Percentiles rank a stretch among this genome's conserved stretches.
These are phyloP conservation scores for Linanthus parryae DNA, from an alignment of 148 eudicot genomes.

Conservation along the genomic window DNA sequence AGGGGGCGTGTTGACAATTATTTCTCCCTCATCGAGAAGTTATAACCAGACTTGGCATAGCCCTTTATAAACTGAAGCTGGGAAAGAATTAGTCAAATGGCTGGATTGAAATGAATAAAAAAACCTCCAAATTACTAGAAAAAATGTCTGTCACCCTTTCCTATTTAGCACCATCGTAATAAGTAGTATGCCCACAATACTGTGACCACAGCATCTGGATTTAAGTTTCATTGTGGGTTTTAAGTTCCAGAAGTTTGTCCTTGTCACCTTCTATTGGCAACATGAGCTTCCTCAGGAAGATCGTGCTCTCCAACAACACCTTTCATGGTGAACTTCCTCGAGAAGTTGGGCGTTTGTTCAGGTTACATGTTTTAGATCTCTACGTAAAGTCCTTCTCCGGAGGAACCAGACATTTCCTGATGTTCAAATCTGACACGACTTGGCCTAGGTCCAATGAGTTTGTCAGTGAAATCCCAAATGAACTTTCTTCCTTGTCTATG, in stretches of 20 bases:
- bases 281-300: slow-evolving; percentile 20
- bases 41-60: too few relatives aligned
- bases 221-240: slow-evolving; percentile 17
- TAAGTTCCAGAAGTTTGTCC: slow-evolving; percentile 7
- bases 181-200: too few relatives aligned
- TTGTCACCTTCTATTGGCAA: slow-evolving; percentile 41
- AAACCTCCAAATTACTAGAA: too few relatives aligned
- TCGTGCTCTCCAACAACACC: slow-evolving; percentile 23
- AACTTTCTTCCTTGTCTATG: slow-evolving; percentile 13
- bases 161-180: too few relatives aligned
- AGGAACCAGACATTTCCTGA: slow-evolving; percentile 19
- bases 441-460: slow-evolving; percentile 9
- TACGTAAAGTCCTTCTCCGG: slow-evolving; percentile 20
- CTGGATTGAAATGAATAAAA: too few relatives aligned
- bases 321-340: slow-evolving; percentile 23
- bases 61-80: too few relatives aligned
- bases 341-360: slow-evolving; percentile 25
- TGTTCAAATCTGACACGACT: slow-evolving; percentile 22
- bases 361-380: slow-evolving; percentile 12
- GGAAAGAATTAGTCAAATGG: too few relatives aligned
- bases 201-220: too few relatives aligned
- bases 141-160: too few relatives aligned
- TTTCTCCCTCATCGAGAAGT: too few relatives aligned
- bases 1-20: too few relatives aligned
- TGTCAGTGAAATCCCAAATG: slow-evolving; percentile 26